phyloP scores from a whole-genome alignment of 2,329 filamentous ascomycete species.

The Neonectria punicea region DNA sequence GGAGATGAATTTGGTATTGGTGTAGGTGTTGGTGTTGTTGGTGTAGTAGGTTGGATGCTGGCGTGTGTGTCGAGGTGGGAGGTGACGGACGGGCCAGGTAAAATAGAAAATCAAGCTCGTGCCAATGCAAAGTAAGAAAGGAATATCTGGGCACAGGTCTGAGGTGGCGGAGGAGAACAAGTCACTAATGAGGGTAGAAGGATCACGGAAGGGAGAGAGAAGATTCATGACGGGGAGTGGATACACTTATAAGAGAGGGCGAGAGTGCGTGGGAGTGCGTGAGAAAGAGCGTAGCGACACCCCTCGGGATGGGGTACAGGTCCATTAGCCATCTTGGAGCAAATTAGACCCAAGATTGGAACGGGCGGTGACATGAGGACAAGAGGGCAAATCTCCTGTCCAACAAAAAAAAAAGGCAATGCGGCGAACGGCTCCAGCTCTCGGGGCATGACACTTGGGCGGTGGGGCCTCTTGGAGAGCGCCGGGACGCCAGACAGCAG shows the following conservation, averaged over 20 bases:
- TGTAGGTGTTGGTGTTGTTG: conserved; percentile 1
- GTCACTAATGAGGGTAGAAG: conserved; percentile 41
- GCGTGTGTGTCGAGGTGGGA: background rate
- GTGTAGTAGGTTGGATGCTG: background rate
- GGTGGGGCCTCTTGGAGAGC: conserved; percentile 41
- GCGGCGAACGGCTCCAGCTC: conserved; percentile 44
- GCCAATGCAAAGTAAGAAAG: conserved; percentile 7
- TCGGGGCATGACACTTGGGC: conserved; percentile 42
- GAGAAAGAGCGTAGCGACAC: conserved; percentile 30
- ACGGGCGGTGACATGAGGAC: conserved; percentile 50
- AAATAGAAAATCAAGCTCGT: conserved; percentile 8
- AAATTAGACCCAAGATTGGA: conserved; percentile 46
- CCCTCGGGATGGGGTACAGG: conserved; percentile 43
- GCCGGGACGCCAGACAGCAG: conserved; percentile 32
- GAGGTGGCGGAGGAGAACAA: conserved; percentile 31
- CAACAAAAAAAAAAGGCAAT: conserved; percentile 42
- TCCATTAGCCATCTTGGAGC: conserved; percentile 41
- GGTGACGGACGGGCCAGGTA: background rate
- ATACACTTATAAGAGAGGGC: conserved; percentile 48
- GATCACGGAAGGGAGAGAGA: conserved; percentile 41
- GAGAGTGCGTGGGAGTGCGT: conserved; percentile 16
- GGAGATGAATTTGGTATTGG: background rate
- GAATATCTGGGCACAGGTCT: conserved; percentile 17
- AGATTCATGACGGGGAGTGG: conserved; percentile 46
- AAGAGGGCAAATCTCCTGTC: conserved; percentile 44